Base-by-base conservation (phyloP, 805 yeast species). In the Nakazawaea wickerhamii region DNA sequence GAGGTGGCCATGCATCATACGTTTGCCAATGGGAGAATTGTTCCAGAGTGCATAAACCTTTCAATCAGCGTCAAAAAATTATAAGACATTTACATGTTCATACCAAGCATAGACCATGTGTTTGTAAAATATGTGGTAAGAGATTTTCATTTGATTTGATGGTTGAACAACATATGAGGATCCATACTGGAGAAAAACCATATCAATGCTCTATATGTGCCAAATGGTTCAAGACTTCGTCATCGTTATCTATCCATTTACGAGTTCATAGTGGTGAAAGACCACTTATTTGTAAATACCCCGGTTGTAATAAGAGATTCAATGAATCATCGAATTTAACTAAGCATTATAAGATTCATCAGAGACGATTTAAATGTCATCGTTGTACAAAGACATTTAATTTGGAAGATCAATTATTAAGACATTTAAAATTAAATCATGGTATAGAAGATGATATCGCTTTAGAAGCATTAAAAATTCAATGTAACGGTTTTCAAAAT, bases 181-280 rank as follows among this genome's bases (percentile, higher is more conserved):
- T 77, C 3, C 98, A 91, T 59, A 79, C 91, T 1, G 96, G 96
- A 2, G 97, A 89, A 53, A 84, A 80, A 55, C 98, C 98, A 1
- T 89, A 72, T 58, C 60, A 60, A 41, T 91, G 99, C 60, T 66
- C 71, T 20, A 56, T 67, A 1, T 91, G 99, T 60, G 81, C 75
- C 4, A 90, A 88, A 58, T 58, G 67, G 20, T 91, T 91, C 65
- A 84, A 95, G 9, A 87, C 95, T 2, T 75, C 85, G 22, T 81
- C 93, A 4, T 81, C 93, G 13, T 67, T 90, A 35, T 82, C 88
- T 1, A 87, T 91, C 23, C 98, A 93, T 63, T 61, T 74, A 36
- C 69, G 98, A 47, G 81, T 81, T 2, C 99, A 91, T 60, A 84
- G 95, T 1, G 97, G 97, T 2, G 91, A 84, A 46, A 87, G 84